These are phyloP conservation scores for Yamadazyma philogaea DNA, from an alignment of 805 yeast genomes.

Conservation along the genomic window DNA sequence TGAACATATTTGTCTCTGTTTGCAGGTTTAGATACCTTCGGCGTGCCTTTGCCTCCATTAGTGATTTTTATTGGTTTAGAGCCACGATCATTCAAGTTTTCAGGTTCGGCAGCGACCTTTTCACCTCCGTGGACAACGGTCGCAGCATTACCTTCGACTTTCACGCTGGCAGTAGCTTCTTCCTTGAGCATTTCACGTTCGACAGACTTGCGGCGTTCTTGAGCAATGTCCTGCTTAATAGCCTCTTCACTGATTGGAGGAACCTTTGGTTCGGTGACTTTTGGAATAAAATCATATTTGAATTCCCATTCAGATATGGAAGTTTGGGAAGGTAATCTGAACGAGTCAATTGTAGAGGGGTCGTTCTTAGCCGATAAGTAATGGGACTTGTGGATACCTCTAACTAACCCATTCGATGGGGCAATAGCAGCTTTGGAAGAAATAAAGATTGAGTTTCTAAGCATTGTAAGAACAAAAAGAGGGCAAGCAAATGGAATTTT, in stretches of 20 bases:
- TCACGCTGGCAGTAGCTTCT: conserved; percentile 33
- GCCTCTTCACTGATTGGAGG: conserved; percentile 49
- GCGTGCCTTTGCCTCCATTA: conserved; percentile 11
- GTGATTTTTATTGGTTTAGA: conserved; percentile 34
- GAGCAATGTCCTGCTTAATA: conserved; percentile 47
- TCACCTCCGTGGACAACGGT: conserved; percentile 44
- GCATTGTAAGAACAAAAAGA: neutral
- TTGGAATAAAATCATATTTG: conserved; percentile 45
- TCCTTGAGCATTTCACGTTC: conserved; percentile 35
- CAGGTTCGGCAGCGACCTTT: conserved; percentile 35
- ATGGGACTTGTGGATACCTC: neutral
- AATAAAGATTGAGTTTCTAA: neutral
- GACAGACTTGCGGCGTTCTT: conserved; percentile 35
- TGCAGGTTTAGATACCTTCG: conserved; percentile 27
- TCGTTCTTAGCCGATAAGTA: conserved; percentile 50
- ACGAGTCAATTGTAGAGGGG: conserved; percentile 55
- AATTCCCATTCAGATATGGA: conserved; percentile 50
- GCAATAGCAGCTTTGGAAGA: neutral
- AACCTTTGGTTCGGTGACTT: conserved; percentile 37
- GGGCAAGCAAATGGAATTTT: neutral
- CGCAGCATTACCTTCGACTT: conserved; percentile 45
- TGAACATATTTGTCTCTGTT: conserved; percentile 41
- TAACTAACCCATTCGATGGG: conserved; percentile 7
- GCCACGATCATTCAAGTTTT: conserved; percentile 36
- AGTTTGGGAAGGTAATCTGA: conserved; percentile 47